Percentiles rank a stretch among this genome's conserved stretches.
Conservation (phyloP, 768 basidiomycete species). For the Pisolithus marmoratus region DNA sequence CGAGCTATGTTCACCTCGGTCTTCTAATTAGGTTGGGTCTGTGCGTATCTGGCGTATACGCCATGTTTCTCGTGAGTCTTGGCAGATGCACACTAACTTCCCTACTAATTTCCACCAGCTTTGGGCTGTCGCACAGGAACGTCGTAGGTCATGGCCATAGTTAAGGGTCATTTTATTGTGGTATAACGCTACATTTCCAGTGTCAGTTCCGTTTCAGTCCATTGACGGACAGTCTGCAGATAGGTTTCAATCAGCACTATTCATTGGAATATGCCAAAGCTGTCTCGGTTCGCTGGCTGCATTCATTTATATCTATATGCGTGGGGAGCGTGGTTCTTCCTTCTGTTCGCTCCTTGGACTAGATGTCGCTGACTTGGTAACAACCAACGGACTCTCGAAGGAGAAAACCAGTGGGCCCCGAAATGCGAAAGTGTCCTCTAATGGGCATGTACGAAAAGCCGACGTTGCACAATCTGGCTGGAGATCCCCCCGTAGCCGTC, state of each 20-base stretch:
- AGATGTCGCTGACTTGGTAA: conserved; percentile 16
- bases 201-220: conserved; percentile 79
- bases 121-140: conserved; percentile 93
- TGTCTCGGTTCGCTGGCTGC: conserved; percentile 71
- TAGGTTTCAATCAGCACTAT: conserved; percentile 81
- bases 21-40: conserved; percentile 47
- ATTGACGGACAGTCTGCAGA: conserved; percentile 55
- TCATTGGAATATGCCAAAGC: conserved; percentile 84
- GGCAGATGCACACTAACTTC: not conserved
- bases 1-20: not conserved
- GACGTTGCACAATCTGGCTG: conserved; percentile 21
- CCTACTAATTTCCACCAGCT: conserved; percentile 38
- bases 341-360: conserved; percentile 60
- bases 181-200: conserved; percentile 32
- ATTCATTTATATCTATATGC: conserved; percentile 62
- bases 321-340: conserved; percentile 49
- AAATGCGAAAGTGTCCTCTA: conserved; percentile 32
- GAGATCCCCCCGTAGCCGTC: conserved; percentile 35
- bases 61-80: conserved; percentile 76
- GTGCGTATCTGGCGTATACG: conserved; percentile 86
- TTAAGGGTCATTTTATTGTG: not conserved
- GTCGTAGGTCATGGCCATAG: conserved; percentile 46
- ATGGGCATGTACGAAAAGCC: conserved; percentile 24
- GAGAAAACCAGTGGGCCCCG: conserved; percentile 17
- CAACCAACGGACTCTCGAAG: too few species aligned